phyloP scores from a whole-genome alignment of 495 filamentous ascomycete genomes.

The Podospora pseudopauciseta region DNA sequence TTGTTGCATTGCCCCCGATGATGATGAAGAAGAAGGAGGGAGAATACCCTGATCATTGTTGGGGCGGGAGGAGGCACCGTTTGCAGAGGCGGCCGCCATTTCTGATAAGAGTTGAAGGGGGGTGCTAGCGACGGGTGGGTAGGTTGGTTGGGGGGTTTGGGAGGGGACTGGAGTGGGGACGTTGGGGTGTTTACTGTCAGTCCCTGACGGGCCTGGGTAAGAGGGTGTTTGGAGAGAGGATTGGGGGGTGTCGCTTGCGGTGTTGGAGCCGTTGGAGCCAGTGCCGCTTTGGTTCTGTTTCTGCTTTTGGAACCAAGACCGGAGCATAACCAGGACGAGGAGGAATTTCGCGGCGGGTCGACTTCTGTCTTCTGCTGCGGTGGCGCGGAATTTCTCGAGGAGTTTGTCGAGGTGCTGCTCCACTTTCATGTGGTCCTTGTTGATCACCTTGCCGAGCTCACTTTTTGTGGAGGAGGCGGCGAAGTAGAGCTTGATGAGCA shows the following conservation, averaged over 20 bases:
- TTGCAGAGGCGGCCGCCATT: constrained; percentile 43
- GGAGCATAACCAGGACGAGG: constrained; percentile 68
- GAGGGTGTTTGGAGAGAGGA: constrained; percentile 7
- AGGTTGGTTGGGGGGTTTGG: constrained; percentile 25
- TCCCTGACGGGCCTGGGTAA: constrained; percentile 8
- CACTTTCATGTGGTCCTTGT: constrained; percentile 67
- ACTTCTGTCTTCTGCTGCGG: constrained; percentile 61
- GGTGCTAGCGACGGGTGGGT: constrained; percentile 42
- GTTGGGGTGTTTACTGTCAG: constrained; percentile 22
- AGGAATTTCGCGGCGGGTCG: constrained; percentile 73
- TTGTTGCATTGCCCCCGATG: background rate
- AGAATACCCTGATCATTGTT: background rate
- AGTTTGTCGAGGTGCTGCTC: constrained; percentile 70
- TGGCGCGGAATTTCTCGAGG: constrained; percentile 60
- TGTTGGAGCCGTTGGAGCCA: constrained; percentile 13
- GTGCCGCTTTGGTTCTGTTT: constrained; percentile 21
- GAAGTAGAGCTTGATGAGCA: constrained; percentile 84
- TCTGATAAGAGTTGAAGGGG: constrained; percentile 66
- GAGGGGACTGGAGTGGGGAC: constrained; percentile 7
- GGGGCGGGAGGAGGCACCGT: background rate
- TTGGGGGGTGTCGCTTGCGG: background rate
- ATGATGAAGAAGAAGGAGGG: background rate
- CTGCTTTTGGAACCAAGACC: constrained; percentile 63
- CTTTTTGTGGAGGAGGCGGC: constrained; percentile 63
- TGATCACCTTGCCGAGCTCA: constrained; percentile 72